Evolutionary conservation across 2,329 filamentous ascomycete genomes (phyloP).

Genomic region (Tothia fuscella): DNA sequence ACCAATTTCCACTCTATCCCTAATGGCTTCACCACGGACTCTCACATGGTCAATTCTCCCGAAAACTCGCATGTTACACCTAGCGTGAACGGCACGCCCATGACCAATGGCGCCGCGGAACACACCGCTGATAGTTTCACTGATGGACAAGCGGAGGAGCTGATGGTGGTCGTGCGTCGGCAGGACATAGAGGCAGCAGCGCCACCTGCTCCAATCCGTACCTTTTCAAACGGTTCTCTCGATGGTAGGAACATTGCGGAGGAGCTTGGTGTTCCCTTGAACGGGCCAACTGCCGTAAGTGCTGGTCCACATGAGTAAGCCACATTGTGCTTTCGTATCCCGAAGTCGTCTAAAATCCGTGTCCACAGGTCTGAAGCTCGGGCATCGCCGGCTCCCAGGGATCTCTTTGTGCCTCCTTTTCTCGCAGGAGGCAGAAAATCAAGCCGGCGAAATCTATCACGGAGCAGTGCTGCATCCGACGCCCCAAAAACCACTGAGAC

Average conservation of each 20-base stretch:
- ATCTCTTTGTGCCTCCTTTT: conserved; percentile 3
- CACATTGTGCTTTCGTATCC: background rate
- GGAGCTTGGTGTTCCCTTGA: background rate
- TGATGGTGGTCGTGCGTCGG: conserved; percentile 41
- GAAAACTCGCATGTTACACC: conserved; percentile 14
- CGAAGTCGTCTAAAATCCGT: background rate
- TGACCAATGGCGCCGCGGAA: conserved; percentile 20
- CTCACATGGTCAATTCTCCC: conserved; percentile 1
- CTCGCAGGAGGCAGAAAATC: conserved; percentile 6
- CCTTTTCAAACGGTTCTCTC: conserved; percentile 45
- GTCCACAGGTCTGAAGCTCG: background rate
- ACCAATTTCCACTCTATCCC: conserved; percentile 4
- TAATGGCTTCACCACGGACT: background rate
- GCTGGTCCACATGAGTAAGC: conserved; percentile 2
- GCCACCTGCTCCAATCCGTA: conserved; percentile 26
- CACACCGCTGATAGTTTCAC: conserved; percentile 35
- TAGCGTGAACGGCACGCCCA: conserved; percentile 3
- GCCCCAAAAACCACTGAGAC: background rate
- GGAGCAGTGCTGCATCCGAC: conserved; percentile 5
- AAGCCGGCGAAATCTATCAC: conserved; percentile 5
- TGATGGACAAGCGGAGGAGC: conserved; percentile 39
- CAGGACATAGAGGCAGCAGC: conserved; percentile 19
- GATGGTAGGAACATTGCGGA: conserved; percentile 15
- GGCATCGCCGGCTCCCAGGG: background rate
- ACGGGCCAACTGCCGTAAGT: background rate